A percentile compares a stretch with the other conserved stretches of the same genome.
phyloP scores from a whole-genome alignment of 2,329 filamentous ascomycete genomes.

The Fusarium sp. region DNA sequence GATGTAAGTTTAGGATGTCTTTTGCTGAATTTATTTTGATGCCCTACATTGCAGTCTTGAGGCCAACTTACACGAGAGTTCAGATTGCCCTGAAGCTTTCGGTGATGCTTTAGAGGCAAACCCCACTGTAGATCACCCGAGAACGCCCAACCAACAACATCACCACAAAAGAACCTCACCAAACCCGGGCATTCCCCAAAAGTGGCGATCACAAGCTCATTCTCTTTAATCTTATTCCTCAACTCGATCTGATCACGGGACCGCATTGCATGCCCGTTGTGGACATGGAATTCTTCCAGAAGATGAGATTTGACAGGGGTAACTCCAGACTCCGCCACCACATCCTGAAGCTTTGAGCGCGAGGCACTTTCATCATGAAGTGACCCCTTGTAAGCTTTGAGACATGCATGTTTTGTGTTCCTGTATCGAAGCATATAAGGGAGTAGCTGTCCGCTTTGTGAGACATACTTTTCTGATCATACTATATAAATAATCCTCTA shows the following conservation, averaged over 20 bases:
- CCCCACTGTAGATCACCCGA: conserved; percentile 4
- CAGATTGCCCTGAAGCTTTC: not conserved
- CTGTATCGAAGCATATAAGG: conserved; percentile 25
- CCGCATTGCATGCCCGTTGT: not conserved
- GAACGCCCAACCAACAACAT: not conserved
- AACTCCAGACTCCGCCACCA: conserved; percentile 18
- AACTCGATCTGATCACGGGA: conserved; percentile 14
- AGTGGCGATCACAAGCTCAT: not conserved
- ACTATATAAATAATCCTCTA: not conserved
- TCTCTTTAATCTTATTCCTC: not conserved
- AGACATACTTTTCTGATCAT: not conserved
- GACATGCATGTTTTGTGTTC: not conserved
- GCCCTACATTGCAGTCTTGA: not conserved
- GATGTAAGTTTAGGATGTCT: not conserved
- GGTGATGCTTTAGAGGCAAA: not conserved
- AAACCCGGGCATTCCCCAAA: not conserved
- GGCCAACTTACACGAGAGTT: not conserved
- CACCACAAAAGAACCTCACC: not conserved
- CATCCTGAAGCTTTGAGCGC: not conserved
- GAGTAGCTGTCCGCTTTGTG: not conserved
- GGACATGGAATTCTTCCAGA: conserved; percentile 26
- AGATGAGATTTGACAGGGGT: not conserved
- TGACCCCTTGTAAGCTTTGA: not conserved
- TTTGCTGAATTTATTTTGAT: too few species aligned
- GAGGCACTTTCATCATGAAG: conserved; percentile 6